Percentiles rank a stretch among this genome's conserved stretches.
phyloP scores from a whole-genome alignment of 129 eudicot species.

The Chrysanthemum makinoi region DNA sequence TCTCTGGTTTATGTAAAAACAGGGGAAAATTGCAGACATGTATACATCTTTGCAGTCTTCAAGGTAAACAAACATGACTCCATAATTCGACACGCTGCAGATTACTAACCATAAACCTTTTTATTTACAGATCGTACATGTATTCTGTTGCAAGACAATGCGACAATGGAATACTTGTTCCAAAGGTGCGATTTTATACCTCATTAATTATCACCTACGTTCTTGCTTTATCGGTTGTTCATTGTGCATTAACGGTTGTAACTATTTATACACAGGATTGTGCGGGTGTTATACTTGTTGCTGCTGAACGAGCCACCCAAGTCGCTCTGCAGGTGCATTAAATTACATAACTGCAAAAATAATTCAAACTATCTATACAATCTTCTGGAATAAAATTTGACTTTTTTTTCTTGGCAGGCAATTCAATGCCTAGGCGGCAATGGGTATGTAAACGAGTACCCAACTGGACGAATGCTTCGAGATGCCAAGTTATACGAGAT shows the following conservation, averaged over 20 bases:
- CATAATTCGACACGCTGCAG: not conserved
- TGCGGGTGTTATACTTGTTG: constrained; percentile 79
- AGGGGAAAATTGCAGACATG: constrained; percentile 97
- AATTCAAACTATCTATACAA: not conserved
- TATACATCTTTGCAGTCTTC: constrained; percentile 92
- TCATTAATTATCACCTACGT: not conserved
- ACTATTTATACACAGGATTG: constrained; percentile 53
- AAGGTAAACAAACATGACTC: constrained; percentile 41
- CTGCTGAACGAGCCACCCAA: constrained; percentile 98
- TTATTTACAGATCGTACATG: constrained; percentile 59
- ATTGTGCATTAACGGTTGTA: constrained; percentile 1
- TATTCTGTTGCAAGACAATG: constrained; percentile 97
- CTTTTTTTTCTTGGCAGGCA: constrained; percentile 52
- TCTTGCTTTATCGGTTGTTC: not conserved
- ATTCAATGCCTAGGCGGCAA: constrained; percentile 94
- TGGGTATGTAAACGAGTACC: constrained; percentile 84
- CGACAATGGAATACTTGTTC: constrained; percentile 65
- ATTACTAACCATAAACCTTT: constrained; percentile 3
- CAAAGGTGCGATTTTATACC: constrained; percentile 54
- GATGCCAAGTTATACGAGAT: constrained; percentile 93
- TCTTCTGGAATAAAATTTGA: not conserved
- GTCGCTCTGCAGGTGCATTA: constrained; percentile 84
- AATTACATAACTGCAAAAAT: not conserved
- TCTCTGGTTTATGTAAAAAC: constrained; percentile 19
- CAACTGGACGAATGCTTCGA: constrained; percentile 84